Percentiles rank a stretch among this genome's conserved stretches.
Evolutionary conservation across 768 basidiomycete species (phyloP).

Genomic region (Suillus variegatus): DNA sequence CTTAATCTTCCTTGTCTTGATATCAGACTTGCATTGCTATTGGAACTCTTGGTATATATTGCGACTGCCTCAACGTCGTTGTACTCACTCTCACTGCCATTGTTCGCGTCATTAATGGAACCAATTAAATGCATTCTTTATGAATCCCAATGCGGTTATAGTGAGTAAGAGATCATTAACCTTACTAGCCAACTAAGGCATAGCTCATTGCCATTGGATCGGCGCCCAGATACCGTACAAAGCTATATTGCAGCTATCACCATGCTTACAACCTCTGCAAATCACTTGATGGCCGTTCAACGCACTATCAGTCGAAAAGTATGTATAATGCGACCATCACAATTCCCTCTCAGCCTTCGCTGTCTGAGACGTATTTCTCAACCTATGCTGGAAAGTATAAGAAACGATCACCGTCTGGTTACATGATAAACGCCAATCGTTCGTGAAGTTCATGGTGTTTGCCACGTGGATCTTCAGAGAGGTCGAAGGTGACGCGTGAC

Average conservation of each 20-base stretch:
- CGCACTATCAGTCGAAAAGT: not conserved
- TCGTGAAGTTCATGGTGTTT: conserved; percentile 50
- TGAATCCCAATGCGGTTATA: not conserved
- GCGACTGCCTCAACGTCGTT: not conserved
- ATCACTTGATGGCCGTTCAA: not conserved
- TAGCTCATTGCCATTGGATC: not conserved
- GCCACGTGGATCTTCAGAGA: conserved; percentile 58
- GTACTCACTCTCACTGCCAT: conserved; percentile 7
- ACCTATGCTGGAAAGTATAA: conserved; percentile 20
- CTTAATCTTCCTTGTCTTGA: not conserved
- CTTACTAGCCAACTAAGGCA: not conserved
- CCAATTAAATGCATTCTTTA: not conserved
- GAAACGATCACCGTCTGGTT: conserved; percentile 30
- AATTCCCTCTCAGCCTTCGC: not conserved
- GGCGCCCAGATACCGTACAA: not conserved
- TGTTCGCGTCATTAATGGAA: conserved; percentile 7
- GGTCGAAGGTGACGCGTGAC: conserved; percentile 58
- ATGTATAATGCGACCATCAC: not conserved
- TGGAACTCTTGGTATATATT: conserved; percentile 5
- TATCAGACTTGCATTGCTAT: conserved; percentile 1
- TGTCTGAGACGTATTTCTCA: not conserved
- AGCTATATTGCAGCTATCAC: not conserved
- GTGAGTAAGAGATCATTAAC: not conserved
- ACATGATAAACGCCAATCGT: conserved; percentile 34
- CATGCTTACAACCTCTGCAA: not conserved